Evolutionary conservation across 2,329 filamentous ascomycete genomes (phyloP), one percentile per base, ranked within the genome.

Genomic region (Pseudovirgaria hyperparasitica): DNA sequence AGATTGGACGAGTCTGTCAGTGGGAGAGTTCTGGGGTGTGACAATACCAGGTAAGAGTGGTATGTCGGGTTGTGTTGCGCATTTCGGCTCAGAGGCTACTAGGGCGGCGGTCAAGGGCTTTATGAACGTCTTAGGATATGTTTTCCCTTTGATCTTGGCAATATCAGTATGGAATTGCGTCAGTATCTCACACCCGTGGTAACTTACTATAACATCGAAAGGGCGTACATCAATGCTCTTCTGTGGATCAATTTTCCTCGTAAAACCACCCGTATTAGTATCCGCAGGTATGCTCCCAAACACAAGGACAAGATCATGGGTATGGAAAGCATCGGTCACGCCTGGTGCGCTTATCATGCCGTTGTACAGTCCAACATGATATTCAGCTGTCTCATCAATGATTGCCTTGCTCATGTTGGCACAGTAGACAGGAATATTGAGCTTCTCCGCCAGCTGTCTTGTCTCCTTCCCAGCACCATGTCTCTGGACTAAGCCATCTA

Each of bases 321-420:
- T 31, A 26, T 50, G 43, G 9, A 57, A 49, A 4, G 44, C 53
- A 17, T 50, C 43, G 5, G 45, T 39, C 2, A 60, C 41, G 11
- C 57, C 57, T 0, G 52, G 50, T 1, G 40, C 39, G 9, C 52
- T 47, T 5, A 54, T 35, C n/a, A 40, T 38, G 8, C 58, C 58
- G 27, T 58, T 57, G 43, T 57, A 58, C 3, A 55, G 40, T 6
- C 57, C 57, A 10, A 58, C 45, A 27, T 52, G 57, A 24, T 47
- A 39, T n/a, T 46, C 43, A 11, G 55, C 39, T 2, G 46, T 51
- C 32, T 60, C 57, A 32, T 62, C 57, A 12, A 61, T 41, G 19
- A 60, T 42, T 10, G 50, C 49, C 33, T 60, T 62, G 19, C 54
- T 55, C 50, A 59, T 60, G 22, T 52, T 52, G 1, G 56, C 43